Percentiles rank a stretch among this genome's conserved stretches.
These are phyloP conservation scores for Boletus insuetus DNA, from an alignment of 768 basidiomycete species.

Conservation along the genomic window DNA sequence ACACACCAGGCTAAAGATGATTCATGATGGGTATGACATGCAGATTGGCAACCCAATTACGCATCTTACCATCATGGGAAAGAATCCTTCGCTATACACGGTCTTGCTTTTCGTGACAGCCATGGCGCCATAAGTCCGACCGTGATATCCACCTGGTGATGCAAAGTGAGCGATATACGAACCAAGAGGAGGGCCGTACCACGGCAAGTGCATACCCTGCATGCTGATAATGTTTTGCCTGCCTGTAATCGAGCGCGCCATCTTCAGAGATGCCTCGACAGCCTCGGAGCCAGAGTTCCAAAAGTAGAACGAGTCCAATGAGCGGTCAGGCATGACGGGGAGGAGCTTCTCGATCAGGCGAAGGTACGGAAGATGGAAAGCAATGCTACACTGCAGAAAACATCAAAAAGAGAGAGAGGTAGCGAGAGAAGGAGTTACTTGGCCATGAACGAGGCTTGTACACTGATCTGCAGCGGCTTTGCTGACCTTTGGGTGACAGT, in stretches of 20 bases:
- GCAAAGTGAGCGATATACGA: background rate
- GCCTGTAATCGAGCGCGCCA: slow-evolving; percentile 75
- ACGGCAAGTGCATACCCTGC: slow-evolving; percentile 56
- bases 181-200: background rate
- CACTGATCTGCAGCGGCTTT: slow-evolving; percentile 88
- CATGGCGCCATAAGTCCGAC: slow-evolving; percentile 91
- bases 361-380: slow-evolving; percentile 83
- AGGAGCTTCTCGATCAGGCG: slow-evolving; percentile 81
- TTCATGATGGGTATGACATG: background rate
- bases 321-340: slow-evolving; percentile 86
- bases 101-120: slow-evolving; percentile 94
- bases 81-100: slow-evolving; percentile 74
- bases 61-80: slow-evolving; percentile 74
- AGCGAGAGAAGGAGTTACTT: slow-evolving; percentile 42
- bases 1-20: slow-evolving; percentile 69
- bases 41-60: background rate
- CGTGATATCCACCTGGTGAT: slow-evolving; percentile 75
- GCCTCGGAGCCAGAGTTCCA: slow-evolving; percentile 97
- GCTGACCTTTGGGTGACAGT: slow-evolving; percentile 85
- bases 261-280: slow-evolving; percentile 85
- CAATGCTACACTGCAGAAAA: slow-evolving; percentile 77
- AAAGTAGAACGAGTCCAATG: slow-evolving; percentile 94
- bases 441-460: slow-evolving; percentile 72
- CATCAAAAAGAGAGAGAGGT: background rate
- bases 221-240: slow-evolving; percentile 87